Evolutionary conservation across 768 basidiomycete species (phyloP), one percentile per base, ranked within the genome.

Genomic region (Xerocomellus amylosporus): DNA sequence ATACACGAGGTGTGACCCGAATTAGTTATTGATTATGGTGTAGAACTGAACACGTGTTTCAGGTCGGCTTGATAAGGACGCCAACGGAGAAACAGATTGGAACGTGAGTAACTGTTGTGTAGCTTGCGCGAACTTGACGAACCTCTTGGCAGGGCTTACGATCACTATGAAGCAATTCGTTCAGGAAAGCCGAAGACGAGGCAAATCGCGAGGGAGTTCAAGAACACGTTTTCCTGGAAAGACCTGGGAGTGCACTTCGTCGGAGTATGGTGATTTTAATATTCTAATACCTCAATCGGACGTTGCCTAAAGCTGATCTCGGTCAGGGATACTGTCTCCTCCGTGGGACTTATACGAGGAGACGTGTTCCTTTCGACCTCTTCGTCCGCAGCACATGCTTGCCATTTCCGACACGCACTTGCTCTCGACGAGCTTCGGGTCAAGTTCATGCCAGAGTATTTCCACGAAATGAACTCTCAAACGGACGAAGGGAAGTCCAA

Each of bases 151-250:
- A 59, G 58, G 33, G 58, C 58, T 8, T 59, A 51, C 15, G 58
- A 59, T 40, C 58, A 59, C 42, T 59, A 57, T n/a, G 42, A 49
- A 33, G 9, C 51, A 12, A 57, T 59, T 34, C 46, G 55, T 39
- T 54, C 46, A 0, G 37, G 50, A 28, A 64, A 50, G 40, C 52
- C 49, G 8, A 64, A 47, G 59, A 48, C 59, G 44, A 53, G 54
- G 41, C 46, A 51, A 22, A 62, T 53, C 24, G 56, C 43, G 15
- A 54, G 26, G 51, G 62, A 44, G 8, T 80, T 79, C 65, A 79
- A 78, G 65, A 69, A 70, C 28, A 72, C 76, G 0, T 79, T 79
- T 20, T 55, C 48, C 30, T 55, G 43, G 48, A 54, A 54, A 28
- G 54, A n/a, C 17, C 9, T 50, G 7, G 28, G 49, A 40, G 37